A percentile compares a stretch with the other conserved stretches of the same genome.
phyloP scores from a whole-genome alignment of 805 yeast genomes.

The Phaffomyces opuntiae region DNA sequence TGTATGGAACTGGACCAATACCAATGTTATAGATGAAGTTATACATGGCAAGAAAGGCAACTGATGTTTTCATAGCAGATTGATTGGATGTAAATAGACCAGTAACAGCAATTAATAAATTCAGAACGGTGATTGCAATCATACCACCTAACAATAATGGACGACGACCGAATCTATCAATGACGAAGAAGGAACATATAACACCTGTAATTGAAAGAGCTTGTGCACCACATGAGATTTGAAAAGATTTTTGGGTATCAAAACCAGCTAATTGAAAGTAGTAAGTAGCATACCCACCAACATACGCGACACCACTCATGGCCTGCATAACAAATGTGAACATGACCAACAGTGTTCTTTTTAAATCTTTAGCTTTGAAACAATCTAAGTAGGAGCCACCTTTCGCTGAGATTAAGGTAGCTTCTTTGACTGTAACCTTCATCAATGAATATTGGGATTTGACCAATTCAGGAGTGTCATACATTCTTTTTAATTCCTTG shows the following conservation, averaged over 20 bases:
- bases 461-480: slow-evolving; percentile 12
- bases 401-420: slow-evolving; percentile 21
- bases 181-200: slow-evolving; percentile 25
- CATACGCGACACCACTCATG: slow-evolving; percentile 38
- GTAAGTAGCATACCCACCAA: slow-evolving; percentile 39
- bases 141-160: slow-evolving; percentile 24
- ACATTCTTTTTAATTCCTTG: slow-evolving; percentile 22
- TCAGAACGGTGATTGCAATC: slow-evolving; percentile 18
- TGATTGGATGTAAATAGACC: slow-evolving; percentile 12
- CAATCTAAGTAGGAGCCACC: slow-evolving; percentile 32
- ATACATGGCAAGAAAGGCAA: slow-evolving; percentile 24
- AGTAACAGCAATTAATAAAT: slow-evolving; percentile 21
- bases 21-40: slow-evolving; percentile 29
- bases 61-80: slow-evolving; percentile 17
- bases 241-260: slow-evolving; percentile 33
- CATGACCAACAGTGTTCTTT: slow-evolving; percentile 34
- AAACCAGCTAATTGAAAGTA: slow-evolving; percentile 42
- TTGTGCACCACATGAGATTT: slow-evolving; percentile 30
- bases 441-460: slow-evolving; percentile 27
- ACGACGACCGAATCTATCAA: slow-evolving; percentile 28
- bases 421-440: slow-evolving; percentile 24
- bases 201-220: slow-evolving; percentile 27
- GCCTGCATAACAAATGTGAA: slow-evolving; percentile 35
- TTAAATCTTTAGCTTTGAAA: slow-evolving; percentile 34
- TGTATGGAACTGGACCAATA: slow-evolving; percentile 32